These are phyloP conservation scores for Diaporthe sp. DNA, from an alignment of 2,329 filamentous ascomycete genomes.

Conservation along the genomic window DNA sequence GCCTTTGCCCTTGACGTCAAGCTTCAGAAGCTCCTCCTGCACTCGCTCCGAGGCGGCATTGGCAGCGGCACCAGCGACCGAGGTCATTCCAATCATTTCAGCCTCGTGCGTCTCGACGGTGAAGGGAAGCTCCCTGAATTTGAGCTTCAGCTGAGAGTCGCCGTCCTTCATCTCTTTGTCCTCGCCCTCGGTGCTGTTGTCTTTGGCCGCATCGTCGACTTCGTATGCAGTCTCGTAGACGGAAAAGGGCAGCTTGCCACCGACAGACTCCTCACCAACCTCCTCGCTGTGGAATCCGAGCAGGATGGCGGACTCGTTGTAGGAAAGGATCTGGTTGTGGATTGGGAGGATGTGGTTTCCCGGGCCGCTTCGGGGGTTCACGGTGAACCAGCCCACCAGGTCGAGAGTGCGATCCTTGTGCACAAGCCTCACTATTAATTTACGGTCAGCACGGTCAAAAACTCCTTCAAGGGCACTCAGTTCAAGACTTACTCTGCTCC, in stretches of 20 bases:
- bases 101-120: conserved; percentile 94
- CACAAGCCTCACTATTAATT: conserved; percentile 80
- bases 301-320: conserved; percentile 89
- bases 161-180: conserved; percentile 81
- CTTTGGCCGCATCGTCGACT: conserved; percentile 67
- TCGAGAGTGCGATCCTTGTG: conserved; percentile 87
- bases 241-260: conserved; percentile 88
- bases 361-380: conserved; percentile 81
- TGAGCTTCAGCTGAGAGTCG: conserved; percentile 70
- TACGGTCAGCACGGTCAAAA: conserved; percentile 10
- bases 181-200: conserved; percentile 64
- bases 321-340: conserved; percentile 81
- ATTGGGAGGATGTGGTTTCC: conserved; percentile 77
- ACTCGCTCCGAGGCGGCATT: conserved; percentile 76
- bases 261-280: conserved; percentile 66
- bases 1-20: conserved; percentile 58
- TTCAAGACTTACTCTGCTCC: conserved; percentile 79
- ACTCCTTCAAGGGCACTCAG: not conserved
- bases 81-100: conserved; percentile 98
- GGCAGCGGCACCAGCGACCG: conserved; percentile 86
- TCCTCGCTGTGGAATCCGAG: conserved; percentile 85
- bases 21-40: conserved; percentile 57
- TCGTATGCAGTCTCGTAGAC: conserved; percentile 91
- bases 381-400: conserved; percentile 93
- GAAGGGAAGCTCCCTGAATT: conserved; percentile 87